Percentiles rank a stretch among this genome's conserved stretches.
Evolutionary conservation across 139 green algal species (phyloP).

Genomic region (Coelastrella sp.): DNA sequence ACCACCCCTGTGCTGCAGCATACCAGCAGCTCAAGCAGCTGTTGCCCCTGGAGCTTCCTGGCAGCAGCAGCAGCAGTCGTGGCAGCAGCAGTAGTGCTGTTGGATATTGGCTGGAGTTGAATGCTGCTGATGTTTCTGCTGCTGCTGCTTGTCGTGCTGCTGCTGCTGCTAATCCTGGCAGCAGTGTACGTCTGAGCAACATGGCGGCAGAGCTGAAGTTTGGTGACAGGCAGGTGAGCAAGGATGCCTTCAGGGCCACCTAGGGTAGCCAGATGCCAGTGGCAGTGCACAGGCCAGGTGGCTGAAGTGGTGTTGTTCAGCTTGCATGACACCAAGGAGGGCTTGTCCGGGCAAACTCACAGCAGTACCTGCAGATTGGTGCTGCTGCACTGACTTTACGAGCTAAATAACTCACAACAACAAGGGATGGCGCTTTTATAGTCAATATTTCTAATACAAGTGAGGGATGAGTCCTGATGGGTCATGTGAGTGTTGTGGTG

Average conservation of each 20-base stretch:
- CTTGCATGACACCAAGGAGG: no score
- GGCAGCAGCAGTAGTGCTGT: background rate
- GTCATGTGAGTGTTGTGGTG: no score
- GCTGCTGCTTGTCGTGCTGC: background rate
- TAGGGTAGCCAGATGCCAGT: background rate
- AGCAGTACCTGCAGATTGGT: no score
- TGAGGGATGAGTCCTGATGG: no score
- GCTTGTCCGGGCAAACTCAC: no score
- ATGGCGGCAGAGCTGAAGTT: slow-evolving; percentile 35
- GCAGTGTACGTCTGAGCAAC: background rate
- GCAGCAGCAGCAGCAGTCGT: slow-evolving; percentile 39
- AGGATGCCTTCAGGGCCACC: background rate
- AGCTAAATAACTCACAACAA: no score
- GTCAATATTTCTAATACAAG: no score
- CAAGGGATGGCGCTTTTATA: no score
- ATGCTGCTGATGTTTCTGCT: background rate
- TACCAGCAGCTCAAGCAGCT: slow-evolving; percentile 42
- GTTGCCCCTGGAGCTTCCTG: background rate
- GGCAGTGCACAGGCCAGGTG: no score
- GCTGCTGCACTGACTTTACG: no score
- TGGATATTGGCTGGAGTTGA: slow-evolving; percentile 9
- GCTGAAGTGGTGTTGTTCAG: no score
- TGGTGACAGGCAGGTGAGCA: slow-evolving; percentile 34
- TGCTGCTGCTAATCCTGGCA: background rate
- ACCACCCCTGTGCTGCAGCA: slow-evolving; percentile 10